Base-by-base conservation (phyloP, 176 grass and related monocot genomes). In the Melocanna baccifera region DNA sequence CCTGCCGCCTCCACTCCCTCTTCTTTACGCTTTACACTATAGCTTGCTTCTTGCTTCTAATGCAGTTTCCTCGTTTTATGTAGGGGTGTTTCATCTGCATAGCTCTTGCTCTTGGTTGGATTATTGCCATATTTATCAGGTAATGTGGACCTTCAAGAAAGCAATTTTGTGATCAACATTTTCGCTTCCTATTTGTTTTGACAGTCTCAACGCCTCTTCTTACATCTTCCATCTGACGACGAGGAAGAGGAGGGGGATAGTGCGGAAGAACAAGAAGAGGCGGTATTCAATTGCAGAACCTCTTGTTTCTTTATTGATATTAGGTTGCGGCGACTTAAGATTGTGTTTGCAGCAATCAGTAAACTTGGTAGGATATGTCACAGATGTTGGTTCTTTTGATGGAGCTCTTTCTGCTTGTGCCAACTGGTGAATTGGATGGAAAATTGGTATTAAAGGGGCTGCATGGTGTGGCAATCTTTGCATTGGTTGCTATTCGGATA, bases 221-320 rank as follows among this genome's bases (percentile, higher is more conserved):
- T n/a, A n/a, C n/a, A n/a, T n/a, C n/a, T n/a, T 66, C 43, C 81
- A 5, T 71, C 71, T 8, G 78, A 83, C 29, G 83, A 82, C 2
- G 72, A 75, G 1, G 85, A 86, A 22, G 88, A 79, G 56, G 85
- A 83, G n/a, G 71, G 76, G 19, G 73, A 45, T 23, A 61, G 15
- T 34, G 81, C 65, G 52, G 73, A 73, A 23, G 81, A 59, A 51
- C 77, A 62, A 25, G 69, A 40, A 41, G 81, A 61, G 37, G 75
- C 79, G 11, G 34, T 34, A 6, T 43, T 55, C 26, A 34, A 64
- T 78, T 80, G 30, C 32, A 50, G 37, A 84, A 36, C 67, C 73
- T 73, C 65, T 8, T 29, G 0, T 59, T 47, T 79, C 16, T 75
- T 67, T 3, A 30, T 69, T 19, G 26, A n/a, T 13, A 34, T 30